These are phyloP conservation scores for Plasmodium billcollinsi DNA, from an alignment of 169 alveolate species.

Conservation along the genomic window DNA sequence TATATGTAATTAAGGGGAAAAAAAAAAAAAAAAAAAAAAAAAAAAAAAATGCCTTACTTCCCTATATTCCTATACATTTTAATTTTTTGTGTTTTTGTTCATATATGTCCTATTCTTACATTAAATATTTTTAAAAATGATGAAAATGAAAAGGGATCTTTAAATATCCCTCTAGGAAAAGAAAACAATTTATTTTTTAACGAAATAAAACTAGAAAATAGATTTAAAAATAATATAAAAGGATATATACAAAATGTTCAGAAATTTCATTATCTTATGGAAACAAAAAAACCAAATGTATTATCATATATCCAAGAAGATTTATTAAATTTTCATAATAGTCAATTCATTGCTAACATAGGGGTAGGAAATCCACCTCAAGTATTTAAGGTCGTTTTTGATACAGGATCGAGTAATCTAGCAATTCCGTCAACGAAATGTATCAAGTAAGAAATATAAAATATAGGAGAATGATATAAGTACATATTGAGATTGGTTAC, in stretches of 20 bases:
- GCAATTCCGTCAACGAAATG: slow-evolving; percentile 92
- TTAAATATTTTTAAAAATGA: slow-evolving; percentile 35
- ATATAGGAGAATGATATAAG: not conserved
- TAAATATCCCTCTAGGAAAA: slow-evolving; percentile 16
- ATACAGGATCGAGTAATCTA: slow-evolving; percentile 92
- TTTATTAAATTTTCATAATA: slow-evolving; percentile 90
- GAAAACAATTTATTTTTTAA: slow-evolving; percentile 12
- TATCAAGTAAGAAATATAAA: slow-evolving; percentile 14
- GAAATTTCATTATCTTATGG: slow-evolving; percentile 34
- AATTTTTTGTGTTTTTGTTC: not conserved
- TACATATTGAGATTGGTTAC: too few species aligned
- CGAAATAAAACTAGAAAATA: slow-evolving; percentile 52
- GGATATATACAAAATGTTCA: slow-evolving; percentile 46
- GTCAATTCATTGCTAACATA: slow-evolving; percentile 93
- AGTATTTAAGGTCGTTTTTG: slow-evolving; percentile 89
- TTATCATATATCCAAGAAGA: slow-evolving; percentile 79
- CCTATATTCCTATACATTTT: not conserved
- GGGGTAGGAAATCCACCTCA: slow-evolving; percentile 92
- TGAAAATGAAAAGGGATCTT: slow-evolving; percentile 9
- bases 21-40: slow-evolving; percentile 1
- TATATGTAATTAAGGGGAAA: not conserved
- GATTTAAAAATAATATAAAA: slow-evolving; percentile 65
- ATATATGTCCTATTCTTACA: not conserved
- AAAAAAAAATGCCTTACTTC: not conserved
- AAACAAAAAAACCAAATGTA: slow-evolving; percentile 40